Conservation (phyloP, 768 basidiomycete genomes). For the Lactarius sanguifluus region DNA sequence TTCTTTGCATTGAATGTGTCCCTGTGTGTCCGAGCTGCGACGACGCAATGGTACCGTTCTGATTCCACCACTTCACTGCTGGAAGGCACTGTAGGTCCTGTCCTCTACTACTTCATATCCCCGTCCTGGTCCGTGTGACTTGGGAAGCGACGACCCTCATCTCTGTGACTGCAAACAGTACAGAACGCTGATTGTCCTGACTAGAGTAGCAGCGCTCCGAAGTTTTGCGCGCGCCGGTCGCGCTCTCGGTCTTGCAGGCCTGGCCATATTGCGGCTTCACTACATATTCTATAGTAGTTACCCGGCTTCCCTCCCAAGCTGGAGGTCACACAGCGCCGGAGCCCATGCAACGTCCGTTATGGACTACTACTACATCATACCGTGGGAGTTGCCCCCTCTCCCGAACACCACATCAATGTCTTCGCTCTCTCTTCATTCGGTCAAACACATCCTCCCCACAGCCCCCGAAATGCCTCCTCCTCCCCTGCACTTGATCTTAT, state of each 20-base stretch:
- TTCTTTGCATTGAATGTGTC: too few species aligned
- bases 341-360: neutral
- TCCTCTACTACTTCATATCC: neutral
- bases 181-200: neutral
- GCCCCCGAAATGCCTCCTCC: too few species aligned
- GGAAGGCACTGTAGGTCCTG: too few species aligned
- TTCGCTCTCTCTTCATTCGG: neutral
- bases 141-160: neutral
- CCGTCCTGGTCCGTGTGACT: neutral
- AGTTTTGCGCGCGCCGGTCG: neutral
- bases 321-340: neutral
- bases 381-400: neutral
- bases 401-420: neutral
- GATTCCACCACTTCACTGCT: too few species aligned
- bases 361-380: too few species aligned
- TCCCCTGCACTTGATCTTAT: too few species aligned
- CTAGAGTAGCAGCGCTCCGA: neutral
- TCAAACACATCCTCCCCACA: neutral
- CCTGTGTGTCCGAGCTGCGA: too few species aligned
- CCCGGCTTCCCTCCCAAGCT: neutral
- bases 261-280: neutral
- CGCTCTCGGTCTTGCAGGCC: neutral
- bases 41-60: too few species aligned
- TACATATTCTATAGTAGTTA: neutral
- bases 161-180: neutral